These are phyloP conservation scores for Venturia aucupariae DNA, from an alignment of 2,329 filamentous ascomycete species.

Conservation along the genomic window DNA sequence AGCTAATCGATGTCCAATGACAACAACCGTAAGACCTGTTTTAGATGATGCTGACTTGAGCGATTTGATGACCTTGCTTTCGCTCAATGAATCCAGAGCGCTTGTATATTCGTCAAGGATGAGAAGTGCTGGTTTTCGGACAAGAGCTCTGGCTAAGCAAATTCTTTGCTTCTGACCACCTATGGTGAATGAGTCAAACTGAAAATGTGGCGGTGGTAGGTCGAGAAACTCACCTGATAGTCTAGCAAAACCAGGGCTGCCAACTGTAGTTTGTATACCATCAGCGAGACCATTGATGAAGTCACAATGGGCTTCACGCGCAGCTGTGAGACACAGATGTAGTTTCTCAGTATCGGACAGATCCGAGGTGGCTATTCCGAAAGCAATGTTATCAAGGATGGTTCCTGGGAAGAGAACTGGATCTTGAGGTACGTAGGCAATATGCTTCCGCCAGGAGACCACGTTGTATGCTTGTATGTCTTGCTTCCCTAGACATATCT, in stretches of 20 bases:
- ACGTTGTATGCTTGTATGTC: slow-evolving; percentile 19
- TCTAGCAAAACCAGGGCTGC: slow-evolving; percentile 11
- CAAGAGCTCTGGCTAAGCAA: slow-evolving; percentile 46
- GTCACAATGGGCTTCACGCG: slow-evolving; percentile 21
- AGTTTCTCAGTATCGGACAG: slow-evolving; percentile 55
- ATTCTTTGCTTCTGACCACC: slow-evolving; percentile 52
- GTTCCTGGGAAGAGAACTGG: slow-evolving; percentile 37
- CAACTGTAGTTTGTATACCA: slow-evolving; percentile 17
- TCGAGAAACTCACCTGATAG: slow-evolving; percentile 26
- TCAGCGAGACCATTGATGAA: slow-evolving; percentile 28
- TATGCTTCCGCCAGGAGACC: not conserved
- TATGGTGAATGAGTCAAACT: slow-evolving; percentile 22
- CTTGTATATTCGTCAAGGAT: slow-evolving; percentile 54
- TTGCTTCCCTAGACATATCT: slow-evolving; percentile 20
- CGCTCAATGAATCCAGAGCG: slow-evolving; percentile 49
- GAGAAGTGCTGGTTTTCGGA: slow-evolving; percentile 48
- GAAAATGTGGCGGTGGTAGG: slow-evolving; percentile 29
- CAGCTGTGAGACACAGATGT: slow-evolving; percentile 23
- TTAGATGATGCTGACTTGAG: slow-evolving; percentile 25
- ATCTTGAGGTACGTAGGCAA: not conserved
- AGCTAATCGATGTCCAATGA: slow-evolving; percentile 31
- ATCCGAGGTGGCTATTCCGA: not conserved
- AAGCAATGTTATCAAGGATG: slow-evolving; percentile 41
- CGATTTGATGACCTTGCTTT: slow-evolving; percentile 43
- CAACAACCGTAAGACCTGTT: slow-evolving; percentile 24